Base-by-base conservation (phyloP, 1,139 yeast species). In the Blastobotrys raffinosifermentans region DNA sequence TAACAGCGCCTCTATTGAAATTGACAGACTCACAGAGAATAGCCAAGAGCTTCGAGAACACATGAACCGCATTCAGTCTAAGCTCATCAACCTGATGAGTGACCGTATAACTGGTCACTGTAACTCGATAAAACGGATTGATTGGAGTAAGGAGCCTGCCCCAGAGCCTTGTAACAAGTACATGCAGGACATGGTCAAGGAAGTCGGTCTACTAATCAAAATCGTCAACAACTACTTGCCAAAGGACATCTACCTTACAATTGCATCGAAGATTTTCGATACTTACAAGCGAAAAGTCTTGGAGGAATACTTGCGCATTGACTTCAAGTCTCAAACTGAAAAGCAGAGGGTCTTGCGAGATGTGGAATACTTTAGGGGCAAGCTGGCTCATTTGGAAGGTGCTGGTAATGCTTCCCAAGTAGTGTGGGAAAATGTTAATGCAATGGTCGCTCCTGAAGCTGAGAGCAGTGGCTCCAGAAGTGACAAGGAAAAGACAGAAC, bases 161-260 rank as follows among this genome's bases (percentile, higher is more conserved):
- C 70, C 72, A 4, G 64, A 62, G 15, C 73, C 70, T 7, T 59
- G 57, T 61, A 76, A 78, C 50, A 64, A 61, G 26, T 82, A 80
- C 54, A 80, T 82, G 85, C 78, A 73, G 44, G 70, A 72, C 2
- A 59, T 82, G 34, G 81, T 80, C 32, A 78, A 75, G 45, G 89
- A 81, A 45, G 79, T 87, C 0, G 53, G 69, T 14, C 75, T 82
- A 0, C 77, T 82, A 21, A 67, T 79, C 1, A 73, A 77, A 44
- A 80, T 79, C 4, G 64, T 82, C 33, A 68, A 69, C 32, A 73
- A 75, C 44, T 77, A 78, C 48, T 60, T 82, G 29, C 77, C 83
- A 0, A 70, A 69, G 31, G 48, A 25, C 7, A n/a, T 30, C 39
- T 41, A 29, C 36, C 37, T 31, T 42, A 47, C 50, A 8, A 51